phyloP scores from a whole-genome alignment of 306 rosid species.

The Pachyrhizus erosus region DNA sequence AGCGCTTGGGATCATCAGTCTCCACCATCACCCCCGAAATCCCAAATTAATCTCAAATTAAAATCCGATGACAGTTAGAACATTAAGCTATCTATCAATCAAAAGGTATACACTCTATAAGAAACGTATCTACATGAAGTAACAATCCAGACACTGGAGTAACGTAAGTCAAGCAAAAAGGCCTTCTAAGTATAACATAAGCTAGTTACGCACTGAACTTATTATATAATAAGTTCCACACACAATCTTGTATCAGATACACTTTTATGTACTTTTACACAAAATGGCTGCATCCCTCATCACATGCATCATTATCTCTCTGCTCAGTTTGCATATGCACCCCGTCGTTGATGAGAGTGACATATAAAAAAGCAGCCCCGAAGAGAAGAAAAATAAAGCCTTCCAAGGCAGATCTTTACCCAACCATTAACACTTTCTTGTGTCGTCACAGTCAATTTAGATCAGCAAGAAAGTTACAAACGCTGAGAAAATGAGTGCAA shows the following conservation, averaged over 20 bases:
- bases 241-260: conserved; percentile 37
- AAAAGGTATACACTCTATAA: not conserved
- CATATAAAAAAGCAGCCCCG: conserved; percentile 18
- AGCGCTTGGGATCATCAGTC: not conserved
- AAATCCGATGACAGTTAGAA: conserved; percentile 10
- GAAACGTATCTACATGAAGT: conserved; percentile 28
- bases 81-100: not conserved
- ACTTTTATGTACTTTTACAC: conserved; percentile 41
- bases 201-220: conserved; percentile 44
- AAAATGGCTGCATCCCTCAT: conserved; percentile 44
- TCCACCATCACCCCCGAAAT: not conserved
- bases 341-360: conserved; percentile 12
- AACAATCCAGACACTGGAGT: conserved; percentile 40
- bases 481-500: conserved; percentile 44
- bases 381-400: not conserved
- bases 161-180: conserved; percentile 22
- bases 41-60: not conserved
- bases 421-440: not conserved
- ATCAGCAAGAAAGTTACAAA: conserved; percentile 51
- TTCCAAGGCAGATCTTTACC: not conserved
- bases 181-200: conserved; percentile 45
- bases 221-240: conserved; percentile 35
- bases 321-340: conserved; percentile 24
- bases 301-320: conserved; percentile 29
- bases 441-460: not conserved